Percentiles rank a stretch among this genome's conserved stretches.
Conservation (phyloP, 2,329 filamentous ascomycete genomes). For the Thermomyces lanuginosus region DNA sequence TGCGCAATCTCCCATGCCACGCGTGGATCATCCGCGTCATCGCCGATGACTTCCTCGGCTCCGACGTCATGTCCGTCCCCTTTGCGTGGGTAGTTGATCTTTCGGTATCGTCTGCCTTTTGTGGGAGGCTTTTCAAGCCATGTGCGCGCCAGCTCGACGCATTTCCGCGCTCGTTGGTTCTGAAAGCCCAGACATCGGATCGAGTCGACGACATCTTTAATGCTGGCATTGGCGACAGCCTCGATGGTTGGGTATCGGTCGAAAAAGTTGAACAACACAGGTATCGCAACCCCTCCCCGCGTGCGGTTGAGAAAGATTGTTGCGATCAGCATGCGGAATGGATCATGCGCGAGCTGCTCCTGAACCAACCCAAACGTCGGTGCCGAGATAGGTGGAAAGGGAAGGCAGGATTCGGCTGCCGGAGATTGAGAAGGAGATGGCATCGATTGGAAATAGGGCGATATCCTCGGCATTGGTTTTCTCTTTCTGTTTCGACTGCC, state of each 20-base stretch:
- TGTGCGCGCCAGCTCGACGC: conserved; percentile 52
- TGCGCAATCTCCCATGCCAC: conserved; percentile 72
- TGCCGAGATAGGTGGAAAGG: conserved; percentile 50
- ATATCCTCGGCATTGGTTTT: conserved; percentile 17
- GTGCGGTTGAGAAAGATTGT: conserved; percentile 78
- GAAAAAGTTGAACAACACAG: conserved; percentile 55
- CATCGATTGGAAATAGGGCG: conserved; percentile 33
- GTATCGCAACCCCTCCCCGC: conserved; percentile 55
- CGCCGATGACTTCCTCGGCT: conserved; percentile 31
- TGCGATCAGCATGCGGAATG: conserved; percentile 67
- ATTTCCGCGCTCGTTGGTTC: conserved; percentile 47
- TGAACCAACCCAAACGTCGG: conserved; percentile 64
- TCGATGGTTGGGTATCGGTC: conserved; percentile 49
- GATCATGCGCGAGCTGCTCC: conserved; percentile 56
- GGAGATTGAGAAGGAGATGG: conserved; percentile 11
- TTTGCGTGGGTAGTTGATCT: conserved; percentile 38
- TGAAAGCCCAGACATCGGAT: conserved; percentile 59
- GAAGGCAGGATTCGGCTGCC: conserved; percentile 30
- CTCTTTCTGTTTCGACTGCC: background rate
- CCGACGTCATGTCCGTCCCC: conserved; percentile 35
- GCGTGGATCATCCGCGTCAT: conserved; percentile 33
- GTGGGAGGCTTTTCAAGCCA: conserved; percentile 52
- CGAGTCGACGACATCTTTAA: conserved; percentile 41
- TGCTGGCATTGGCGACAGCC: conserved; percentile 42
- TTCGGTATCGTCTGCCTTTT: conserved; percentile 40